Conservation (phyloP, 2,329 filamentous ascomycete species). For the Fusarium virguliforme region DNA sequence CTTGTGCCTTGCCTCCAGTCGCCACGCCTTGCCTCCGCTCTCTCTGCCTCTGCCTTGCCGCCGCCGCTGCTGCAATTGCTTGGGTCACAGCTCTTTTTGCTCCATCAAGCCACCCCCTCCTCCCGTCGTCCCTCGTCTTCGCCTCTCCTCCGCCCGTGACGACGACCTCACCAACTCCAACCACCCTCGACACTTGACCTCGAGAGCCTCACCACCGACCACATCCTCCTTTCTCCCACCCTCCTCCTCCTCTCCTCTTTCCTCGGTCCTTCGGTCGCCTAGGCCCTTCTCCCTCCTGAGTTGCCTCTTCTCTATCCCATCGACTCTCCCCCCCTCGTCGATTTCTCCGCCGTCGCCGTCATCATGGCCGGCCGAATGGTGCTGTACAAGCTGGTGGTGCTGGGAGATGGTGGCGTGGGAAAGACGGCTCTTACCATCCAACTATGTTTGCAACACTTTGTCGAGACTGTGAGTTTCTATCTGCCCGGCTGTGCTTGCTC, state of each 20-base stretch:
- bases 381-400: constrained; percentile 94
- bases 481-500: constrained; percentile 17
- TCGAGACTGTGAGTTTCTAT: constrained; percentile 82
- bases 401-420: constrained; percentile 93
- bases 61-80: constrained; percentile 41
- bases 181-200: constrained; percentile 37
- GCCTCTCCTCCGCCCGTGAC: constrained; percentile 46
- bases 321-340: constrained; percentile 38
- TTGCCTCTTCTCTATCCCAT: constrained; percentile 29
- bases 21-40: constrained; percentile 7
- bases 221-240: constrained; percentile 38
- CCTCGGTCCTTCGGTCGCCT: constrained; percentile 38
- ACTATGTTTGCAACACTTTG: constrained; percentile 97
- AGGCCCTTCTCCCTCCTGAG: constrained; percentile 29
- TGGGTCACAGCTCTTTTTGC: constrained; percentile 47
- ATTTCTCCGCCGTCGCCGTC: constrained; percentile 49
- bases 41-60: constrained; percentile 38
- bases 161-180: constrained; percentile 48
- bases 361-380: constrained; percentile 94
- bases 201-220: constrained; percentile 44
- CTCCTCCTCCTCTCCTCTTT: constrained; percentile 9
- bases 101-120: constrained; percentile 53
- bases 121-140: constrained; percentile 44
- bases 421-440: constrained; percentile 97
- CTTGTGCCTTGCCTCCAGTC: constrained; percentile 22